Evolutionary conservation across 306 rosid genomes (phyloP).

Genomic region (Begonia fuchsioides): DNA sequence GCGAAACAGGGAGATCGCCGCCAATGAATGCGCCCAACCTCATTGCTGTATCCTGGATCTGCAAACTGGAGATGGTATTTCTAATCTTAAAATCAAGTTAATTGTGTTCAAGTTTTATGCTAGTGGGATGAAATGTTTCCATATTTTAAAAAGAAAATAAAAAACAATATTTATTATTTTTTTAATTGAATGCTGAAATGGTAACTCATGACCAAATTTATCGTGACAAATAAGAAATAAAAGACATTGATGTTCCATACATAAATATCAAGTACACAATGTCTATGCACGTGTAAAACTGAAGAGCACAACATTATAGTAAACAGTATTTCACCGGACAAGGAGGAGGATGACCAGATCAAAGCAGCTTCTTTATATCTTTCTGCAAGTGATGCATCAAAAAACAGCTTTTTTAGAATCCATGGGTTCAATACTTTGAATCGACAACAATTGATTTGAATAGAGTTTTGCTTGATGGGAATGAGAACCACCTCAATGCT

Average conservation of each 20-base stretch:
- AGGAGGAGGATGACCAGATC: conserved; percentile 8
- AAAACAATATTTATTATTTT: too few relatives aligned
- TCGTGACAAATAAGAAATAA: too few relatives aligned
- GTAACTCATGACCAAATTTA: too few relatives aligned
- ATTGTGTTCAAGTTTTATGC: too few relatives aligned
- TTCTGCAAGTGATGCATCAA: conserved; percentile 28
- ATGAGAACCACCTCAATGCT: conserved; percentile 64
- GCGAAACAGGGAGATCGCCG: conserved; percentile 11
- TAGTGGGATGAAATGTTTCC: too few relatives aligned
- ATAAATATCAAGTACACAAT: too few relatives aligned
- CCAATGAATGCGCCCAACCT: conserved; percentile 9
- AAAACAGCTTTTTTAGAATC: neutral
- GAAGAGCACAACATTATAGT: neutral
- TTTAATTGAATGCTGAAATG: too few relatives aligned
- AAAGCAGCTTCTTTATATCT: conserved; percentile 35
- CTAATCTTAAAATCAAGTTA: too few relatives aligned
- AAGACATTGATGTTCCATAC: neutral
- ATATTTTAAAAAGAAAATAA: too few relatives aligned
- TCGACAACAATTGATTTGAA: neutral
- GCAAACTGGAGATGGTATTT: neutral
- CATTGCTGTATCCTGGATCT: neutral
- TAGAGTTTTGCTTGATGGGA: too few relatives aligned
- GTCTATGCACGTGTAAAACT: too few relatives aligned
- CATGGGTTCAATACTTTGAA: neutral
- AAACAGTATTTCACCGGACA: neutral